Conservation (phyloP, 1,139 yeast species). For the Geotrichum klebahnii region DNA sequence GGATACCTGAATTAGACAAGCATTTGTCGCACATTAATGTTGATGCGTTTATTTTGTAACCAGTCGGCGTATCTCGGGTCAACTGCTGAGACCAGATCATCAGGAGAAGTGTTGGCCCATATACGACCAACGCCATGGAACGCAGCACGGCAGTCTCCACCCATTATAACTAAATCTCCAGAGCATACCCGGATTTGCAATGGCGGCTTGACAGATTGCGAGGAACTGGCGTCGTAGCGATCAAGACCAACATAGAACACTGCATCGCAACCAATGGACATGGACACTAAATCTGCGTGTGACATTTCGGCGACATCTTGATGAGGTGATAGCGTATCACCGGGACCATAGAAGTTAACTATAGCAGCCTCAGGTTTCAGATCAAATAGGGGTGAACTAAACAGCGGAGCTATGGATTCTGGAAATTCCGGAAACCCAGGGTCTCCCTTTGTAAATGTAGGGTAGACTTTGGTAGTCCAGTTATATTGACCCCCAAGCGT, state of each 20-base stretch:
- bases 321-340: conserved; percentile 45
- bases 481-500: conserved; percentile 47
- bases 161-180: conserved; percentile 45
- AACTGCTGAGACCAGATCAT: conserved; percentile 24
- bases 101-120: conserved; percentile 38
- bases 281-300: conserved; percentile 38
- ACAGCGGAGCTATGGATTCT: conserved; percentile 29
- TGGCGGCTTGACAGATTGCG: conserved; percentile 31
- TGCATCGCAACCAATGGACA: conserved; percentile 42
- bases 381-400: conserved; percentile 29
- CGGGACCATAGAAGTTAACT: conserved; percentile 44
- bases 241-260: conserved; percentile 38
- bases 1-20: too few species aligned
- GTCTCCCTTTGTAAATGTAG: conserved; percentile 37
- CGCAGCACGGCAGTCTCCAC: conserved; percentile 42
- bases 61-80: conserved; percentile 32
- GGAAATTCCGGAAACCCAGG: conserved; percentile 42
- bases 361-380: conserved; percentile 44
- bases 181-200: conserved; percentile 37
- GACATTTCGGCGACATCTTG: conserved; percentile 45
- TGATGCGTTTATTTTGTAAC: conserved; percentile 40
- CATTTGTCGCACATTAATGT: conserved; percentile 45
- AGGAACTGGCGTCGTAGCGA: conserved; percentile 5
- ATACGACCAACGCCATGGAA: conserved; percentile 45
- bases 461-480: conserved; percentile 45